Base-by-base conservation (phyloP, 306 rosid genomes). In the Cyamopsis tetragonoloba region DNA sequence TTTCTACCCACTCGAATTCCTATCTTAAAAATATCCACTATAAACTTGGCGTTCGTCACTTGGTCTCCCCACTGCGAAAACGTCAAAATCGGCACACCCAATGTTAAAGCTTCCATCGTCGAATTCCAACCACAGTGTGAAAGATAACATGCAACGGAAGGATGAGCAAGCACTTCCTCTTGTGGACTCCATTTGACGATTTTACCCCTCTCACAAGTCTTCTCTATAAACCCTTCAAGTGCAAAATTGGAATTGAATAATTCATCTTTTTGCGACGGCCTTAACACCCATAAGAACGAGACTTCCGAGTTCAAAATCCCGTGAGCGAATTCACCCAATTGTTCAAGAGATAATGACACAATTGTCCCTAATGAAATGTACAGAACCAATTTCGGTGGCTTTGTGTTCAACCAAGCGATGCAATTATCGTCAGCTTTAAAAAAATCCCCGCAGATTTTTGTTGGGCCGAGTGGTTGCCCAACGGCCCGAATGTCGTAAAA, bases 121-220 rank as follows among this genome's bases (percentile, higher is more conserved):
- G 96, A 90, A 71, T 87, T 87, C 96, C 96, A 90, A 0, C 96
- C 96, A 38, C 91, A 90, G 23, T 90, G 96, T 4, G 89, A 85
- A 14, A 85, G 2, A n/a, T 87, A 89, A 44, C 91, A 87, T 7
- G 86, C 63, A 5, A 84, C 71, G 0, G 96, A 85, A 3, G 91
- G 77, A 34, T 87, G 91, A 2, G 74, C 73, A 2, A 90, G 10
- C 1, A 90, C 91, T 4, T 82, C 64, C 35, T 80, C 95, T 12
- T 90, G 96, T 22, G 87, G 81, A 4, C 96, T 78, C 95, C 95
- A 90, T 7, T 76, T 26, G 15, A 90, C 88, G 4, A 90, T 65
- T 41, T 63, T 90, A 0, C 92, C 96, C 20, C 50, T 83, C 0
- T 70, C 86, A 9, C 67, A 63, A 0, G 71, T 82, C 14, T 77